Evolutionary conservation across 768 basidiomycete genomes (phyloP), one percentile per base, ranked within the genome.

Genomic region (Paxillus involutus): DNA sequence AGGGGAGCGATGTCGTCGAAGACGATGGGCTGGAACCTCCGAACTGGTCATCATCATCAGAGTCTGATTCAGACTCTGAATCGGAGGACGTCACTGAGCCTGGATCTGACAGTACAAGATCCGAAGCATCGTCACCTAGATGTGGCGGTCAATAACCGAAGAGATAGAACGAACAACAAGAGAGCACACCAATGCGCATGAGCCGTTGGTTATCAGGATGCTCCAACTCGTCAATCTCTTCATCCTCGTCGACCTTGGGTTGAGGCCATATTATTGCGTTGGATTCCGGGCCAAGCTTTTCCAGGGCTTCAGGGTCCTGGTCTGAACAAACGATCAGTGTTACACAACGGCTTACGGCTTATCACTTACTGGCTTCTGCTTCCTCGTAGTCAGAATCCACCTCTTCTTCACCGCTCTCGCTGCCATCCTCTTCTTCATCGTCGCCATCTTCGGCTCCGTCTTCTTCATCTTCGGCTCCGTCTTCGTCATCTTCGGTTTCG

Each of bases 201-300:
- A 88, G 82, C 41, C 86, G 78, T 55, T 82, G 82, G 63, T 91
- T 91, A 55, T 81, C 82, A n/a, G 85, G 76, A 29, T 78, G 78
- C 39, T 86, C 81, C 11, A 82, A 78, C 54, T 78, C 78, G 14
- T 85, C 80, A 30, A 83, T 76, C 17, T 84, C 86, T 12, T 84
- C 85, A 37, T 84, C 83, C 44, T 85, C 80, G 11, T 83, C 79
- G 5, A 80, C 75, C 46, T 72, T 74, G n/a, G 73, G 74, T n/a
- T 66, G 67, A 1, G 92, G 91, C 93, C 91, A 97, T 46, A 94
- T 77, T 49, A 89, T 79, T 0, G 91, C 94, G 62, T 91, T 87
- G 2, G 86, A 83, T 47, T 80, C 82, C 11, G 75, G 64, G n/a
- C 94, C 94, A 29, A 94, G 73, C 37, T 75, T 66, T 21, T 72